A percentile compares a stretch with the other conserved stretches of the same genome.
These are phyloP conservation scores for Blastobotrys capitulatus DNA, from an alignment of 1,139 yeast genomes.

Conservation along the genomic window DNA sequence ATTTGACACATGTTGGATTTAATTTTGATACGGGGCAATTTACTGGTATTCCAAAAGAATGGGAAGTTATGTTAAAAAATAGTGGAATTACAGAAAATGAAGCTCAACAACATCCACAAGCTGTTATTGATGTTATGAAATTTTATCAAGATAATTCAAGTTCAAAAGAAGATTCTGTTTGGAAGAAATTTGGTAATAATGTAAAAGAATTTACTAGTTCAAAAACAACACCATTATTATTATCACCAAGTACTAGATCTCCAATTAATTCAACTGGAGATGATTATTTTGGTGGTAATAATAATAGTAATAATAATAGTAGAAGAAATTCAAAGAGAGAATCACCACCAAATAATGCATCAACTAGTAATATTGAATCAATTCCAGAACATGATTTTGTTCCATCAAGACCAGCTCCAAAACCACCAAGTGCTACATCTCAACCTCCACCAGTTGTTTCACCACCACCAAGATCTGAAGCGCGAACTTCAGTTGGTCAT, in stretches of 20 bases:
- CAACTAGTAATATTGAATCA: slow-evolving; percentile 6
- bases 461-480: slow-evolving; percentile 8
- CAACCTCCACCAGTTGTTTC: background rate
- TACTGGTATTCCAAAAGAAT: slow-evolving; percentile 86
- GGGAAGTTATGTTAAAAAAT: slow-evolving; percentile 79
- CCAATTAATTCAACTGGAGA: slow-evolving; percentile 10
- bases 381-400: slow-evolving; percentile 17
- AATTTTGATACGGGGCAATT: slow-evolving; percentile 79
- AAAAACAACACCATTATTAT: background rate
- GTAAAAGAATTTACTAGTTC: slow-evolving; percentile 7
- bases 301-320: background rate
- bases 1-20: slow-evolving; percentile 89
- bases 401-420: slow-evolving; percentile 28
- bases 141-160: slow-evolving; percentile 71
- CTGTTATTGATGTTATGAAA: slow-evolving; percentile 87
- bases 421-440: slow-evolving; percentile 20
- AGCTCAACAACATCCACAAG: slow-evolving; percentile 88
- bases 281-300: slow-evolving; percentile 14
- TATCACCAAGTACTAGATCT: slow-evolving; percentile 17
- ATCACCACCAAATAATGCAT: slow-evolving; percentile 9
- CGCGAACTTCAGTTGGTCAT: background rate
- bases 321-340: slow-evolving; percentile 2
- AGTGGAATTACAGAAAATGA: slow-evolving; percentile 83
- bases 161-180: slow-evolving; percentile 61
- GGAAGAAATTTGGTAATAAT: slow-evolving; percentile 59